phyloP scores from a whole-genome alignment of 225 moss, liverwort and hornwort genomes.

The Marchantia polymorpha region DNA sequence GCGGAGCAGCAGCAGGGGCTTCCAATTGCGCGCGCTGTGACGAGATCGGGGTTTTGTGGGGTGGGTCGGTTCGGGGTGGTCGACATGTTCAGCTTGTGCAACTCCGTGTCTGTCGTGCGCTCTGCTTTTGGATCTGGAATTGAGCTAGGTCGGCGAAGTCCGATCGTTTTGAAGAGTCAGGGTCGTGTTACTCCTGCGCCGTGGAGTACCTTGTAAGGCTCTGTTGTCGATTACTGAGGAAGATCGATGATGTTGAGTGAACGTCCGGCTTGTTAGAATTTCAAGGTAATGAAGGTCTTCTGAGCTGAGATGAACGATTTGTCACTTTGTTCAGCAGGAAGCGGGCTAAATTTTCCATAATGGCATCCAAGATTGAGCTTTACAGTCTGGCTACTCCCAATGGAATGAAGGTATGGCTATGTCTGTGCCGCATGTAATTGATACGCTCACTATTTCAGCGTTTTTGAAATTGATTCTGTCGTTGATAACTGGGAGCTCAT shows the following conservation, averaged over 20 bases:
- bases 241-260: not conserved
- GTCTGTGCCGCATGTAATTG: not conserved
- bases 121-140: not conserved
- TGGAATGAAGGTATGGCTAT: conserved; percentile 57
- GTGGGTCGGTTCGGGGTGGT: no score
- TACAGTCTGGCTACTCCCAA: conserved; percentile 80
- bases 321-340: not conserved
- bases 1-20: no score
- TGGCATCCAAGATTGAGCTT: conserved; percentile 80
- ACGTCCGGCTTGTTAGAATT: not conserved
- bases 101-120: not conserved
- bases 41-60: not conserved
- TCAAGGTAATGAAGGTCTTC: not conserved
- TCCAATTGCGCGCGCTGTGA: no score
- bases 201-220: not conserved
- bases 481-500: no score
- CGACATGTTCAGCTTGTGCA: conserved; percentile 4
- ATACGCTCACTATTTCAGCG: not conserved
- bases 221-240: not conserved
- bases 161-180: not conserved
- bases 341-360: conserved; percentile 12
- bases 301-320: not conserved
- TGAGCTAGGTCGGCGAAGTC: not conserved
- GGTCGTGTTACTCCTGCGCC: not conserved
- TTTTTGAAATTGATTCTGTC: not conserved